Conservation (phyloP, 106 monocot genomes). For the Triglochin maritima region DNA sequence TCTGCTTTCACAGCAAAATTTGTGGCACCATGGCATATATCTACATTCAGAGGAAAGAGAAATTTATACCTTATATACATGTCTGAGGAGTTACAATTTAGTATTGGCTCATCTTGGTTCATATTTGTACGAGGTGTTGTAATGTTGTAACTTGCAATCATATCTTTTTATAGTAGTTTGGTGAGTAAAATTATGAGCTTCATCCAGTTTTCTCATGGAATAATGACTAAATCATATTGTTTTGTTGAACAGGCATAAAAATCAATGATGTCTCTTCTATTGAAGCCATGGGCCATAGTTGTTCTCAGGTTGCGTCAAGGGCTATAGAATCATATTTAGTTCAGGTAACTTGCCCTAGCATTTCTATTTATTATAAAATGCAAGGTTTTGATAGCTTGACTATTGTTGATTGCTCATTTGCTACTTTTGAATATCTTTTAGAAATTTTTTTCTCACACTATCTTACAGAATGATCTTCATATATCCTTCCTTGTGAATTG, state of each 20-base stretch:
- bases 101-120: neutral
- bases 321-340: conserved; percentile 85
- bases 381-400: too few species aligned
- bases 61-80: neutral
- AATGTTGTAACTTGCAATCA: too few species aligned
- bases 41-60: too few species aligned
- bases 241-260: conserved; percentile 52
- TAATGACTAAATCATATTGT: neutral
- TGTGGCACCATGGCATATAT: too few species aligned
- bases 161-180: too few species aligned
- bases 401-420: neutral
- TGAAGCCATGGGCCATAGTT: conserved; percentile 49
- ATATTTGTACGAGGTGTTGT: too few species aligned
- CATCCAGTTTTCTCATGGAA: neutral
- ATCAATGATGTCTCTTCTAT: conserved; percentile 58
- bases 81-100: neutral
- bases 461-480: neutral
- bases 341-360: conserved; percentile 38
- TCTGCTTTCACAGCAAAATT: too few species aligned
- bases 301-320: conserved; percentile 67
- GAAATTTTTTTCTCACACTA: neutral
- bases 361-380: too few species aligned
- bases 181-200: too few species aligned
- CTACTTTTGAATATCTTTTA: neutral
- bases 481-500: neutral